phyloP scores from a whole-genome alignment of 2,329 filamentous ascomycete genomes.

The Sclerotinia trifoliorum region DNA sequence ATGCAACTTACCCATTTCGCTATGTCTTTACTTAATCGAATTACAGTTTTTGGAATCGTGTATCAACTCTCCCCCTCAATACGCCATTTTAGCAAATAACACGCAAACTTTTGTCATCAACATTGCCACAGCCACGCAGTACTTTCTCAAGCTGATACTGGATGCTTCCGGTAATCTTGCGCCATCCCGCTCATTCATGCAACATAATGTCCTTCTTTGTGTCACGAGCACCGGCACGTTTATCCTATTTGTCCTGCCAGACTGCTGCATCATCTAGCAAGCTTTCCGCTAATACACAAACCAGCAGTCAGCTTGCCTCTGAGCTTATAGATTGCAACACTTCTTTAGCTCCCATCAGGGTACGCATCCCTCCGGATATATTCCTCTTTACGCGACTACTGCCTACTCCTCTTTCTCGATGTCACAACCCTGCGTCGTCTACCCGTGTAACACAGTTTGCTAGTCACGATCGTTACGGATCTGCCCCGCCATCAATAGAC shows the following conservation, averaged over 20 bases:
- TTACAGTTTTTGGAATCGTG: not conserved
- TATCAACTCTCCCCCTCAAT: not conserved
- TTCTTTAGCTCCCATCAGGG: not conserved
- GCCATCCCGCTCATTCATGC: too few species aligned
- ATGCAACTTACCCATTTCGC: not conserved
- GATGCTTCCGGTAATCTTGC: not conserved
- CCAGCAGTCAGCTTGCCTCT: too few species aligned
- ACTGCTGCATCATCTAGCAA: not conserved
- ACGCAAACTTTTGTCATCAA: not conserved
- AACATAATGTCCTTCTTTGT: not conserved
- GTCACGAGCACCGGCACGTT: not conserved
- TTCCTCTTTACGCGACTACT: too few species aligned
- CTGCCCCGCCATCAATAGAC: too few species aligned
- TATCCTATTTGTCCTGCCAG: not conserved
- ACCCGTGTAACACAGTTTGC: not conserved
- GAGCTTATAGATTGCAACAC: not conserved
- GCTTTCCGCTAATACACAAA: not conserved
- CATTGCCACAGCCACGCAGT: not conserved
- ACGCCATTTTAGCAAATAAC: not conserved
- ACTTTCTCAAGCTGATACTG: too few species aligned
- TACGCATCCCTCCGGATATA: not conserved
- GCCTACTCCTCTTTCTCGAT: not conserved
- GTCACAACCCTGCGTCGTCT: not conserved
- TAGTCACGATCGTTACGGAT: not conserved
- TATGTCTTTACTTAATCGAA: not conserved